A percentile compares a stretch with the other conserved stretches of the same genome.
Evolutionary conservation across 495 filamentous ascomycete species (phyloP).

Genomic region (Penicillium canariense): DNA sequence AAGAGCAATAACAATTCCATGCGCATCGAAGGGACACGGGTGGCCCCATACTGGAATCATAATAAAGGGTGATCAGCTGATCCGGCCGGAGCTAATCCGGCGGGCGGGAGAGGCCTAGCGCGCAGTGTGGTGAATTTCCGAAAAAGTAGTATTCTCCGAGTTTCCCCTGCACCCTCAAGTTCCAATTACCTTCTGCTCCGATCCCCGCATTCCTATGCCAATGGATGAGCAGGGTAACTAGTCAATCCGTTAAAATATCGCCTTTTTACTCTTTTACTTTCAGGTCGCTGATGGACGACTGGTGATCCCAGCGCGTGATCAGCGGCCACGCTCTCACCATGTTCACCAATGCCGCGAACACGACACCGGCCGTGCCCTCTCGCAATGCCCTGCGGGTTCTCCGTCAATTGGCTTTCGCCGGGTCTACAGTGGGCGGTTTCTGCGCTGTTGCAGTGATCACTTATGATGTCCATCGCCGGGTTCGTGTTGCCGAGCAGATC

Average conservation of each 20-base stretch:
- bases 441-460: slow-evolving; percentile 43
- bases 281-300: slow-evolving; percentile 20
- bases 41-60: background rate
- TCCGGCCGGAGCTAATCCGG: slow-evolving; percentile 16
- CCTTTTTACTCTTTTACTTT: background rate
- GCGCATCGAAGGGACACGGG: background rate
- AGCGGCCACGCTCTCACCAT: slow-evolving; percentile 33
- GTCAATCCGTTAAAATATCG: background rate
- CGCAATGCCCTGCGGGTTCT: slow-evolving; percentile 47
- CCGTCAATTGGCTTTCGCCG: slow-evolving; percentile 43
- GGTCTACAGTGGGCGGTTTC: slow-evolving; percentile 40
- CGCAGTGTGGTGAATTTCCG: slow-evolving; percentile 19
- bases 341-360: slow-evolving; percentile 32
- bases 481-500: slow-evolving; percentile 42
- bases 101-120: slow-evolving; percentile 18
- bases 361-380: slow-evolving; percentile 38
- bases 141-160: slow-evolving; percentile 25
- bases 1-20: background rate
- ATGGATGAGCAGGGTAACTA: background rate
- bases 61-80: slow-evolving; percentile 20
- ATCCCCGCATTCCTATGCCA: background rate
- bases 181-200: slow-evolving; percentile 5
- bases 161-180: slow-evolving; percentile 15
- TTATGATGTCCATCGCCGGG: slow-evolving; percentile 44
- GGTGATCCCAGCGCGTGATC: slow-evolving; percentile 24